Evolutionary conservation across 768 basidiomycete genomes (phyloP).

Genomic region (Pleurotus cornucopiae): DNA sequence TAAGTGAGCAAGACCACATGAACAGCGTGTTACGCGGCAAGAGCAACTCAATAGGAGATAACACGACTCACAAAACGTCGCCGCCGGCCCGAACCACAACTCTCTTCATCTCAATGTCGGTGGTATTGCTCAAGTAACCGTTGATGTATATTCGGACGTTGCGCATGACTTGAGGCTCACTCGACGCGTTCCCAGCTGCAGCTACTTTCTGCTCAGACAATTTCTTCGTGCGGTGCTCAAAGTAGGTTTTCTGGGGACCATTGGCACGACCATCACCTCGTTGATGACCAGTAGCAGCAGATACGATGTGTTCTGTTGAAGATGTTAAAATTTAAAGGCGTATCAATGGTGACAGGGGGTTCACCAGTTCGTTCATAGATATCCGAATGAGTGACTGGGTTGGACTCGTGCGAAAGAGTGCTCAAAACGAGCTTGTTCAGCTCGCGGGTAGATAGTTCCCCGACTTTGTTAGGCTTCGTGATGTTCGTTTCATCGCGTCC

Average conservation of each 20-base stretch:
- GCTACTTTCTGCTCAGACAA: constrained; percentile 27
- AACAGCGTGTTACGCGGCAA: not conserved
- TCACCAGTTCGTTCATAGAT: constrained; percentile 57
- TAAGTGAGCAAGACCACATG: constrained; percentile 3
- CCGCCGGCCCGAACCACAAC: constrained; percentile 68
- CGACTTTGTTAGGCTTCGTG: constrained; percentile 15
- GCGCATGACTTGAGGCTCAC: constrained; percentile 27
- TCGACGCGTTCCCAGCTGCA: constrained; percentile 14
- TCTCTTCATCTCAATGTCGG: constrained; percentile 77
- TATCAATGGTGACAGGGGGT: not conserved
- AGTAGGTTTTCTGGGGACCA: constrained; percentile 27
- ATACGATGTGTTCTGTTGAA: constrained; percentile 50
- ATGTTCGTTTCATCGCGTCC: not conserved
- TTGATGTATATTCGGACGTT: constrained; percentile 63
- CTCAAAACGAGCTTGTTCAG: constrained; percentile 58
- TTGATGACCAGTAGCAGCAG: constrained; percentile 69
- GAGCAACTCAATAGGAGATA: not conserved
- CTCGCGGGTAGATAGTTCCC: constrained; percentile 31
- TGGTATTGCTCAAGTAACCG: constrained; percentile 67
- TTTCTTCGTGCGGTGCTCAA: constrained; percentile 42
- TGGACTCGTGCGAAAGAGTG: constrained; percentile 58
- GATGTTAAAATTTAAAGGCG: not conserved
- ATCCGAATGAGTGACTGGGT: constrained; percentile 78
- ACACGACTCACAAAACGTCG: constrained; percentile 47
- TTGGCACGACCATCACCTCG: constrained; percentile 37